Conservation (phyloP, 805 yeast genomes). For the Kodamaea nitidulidarum region DNA sequence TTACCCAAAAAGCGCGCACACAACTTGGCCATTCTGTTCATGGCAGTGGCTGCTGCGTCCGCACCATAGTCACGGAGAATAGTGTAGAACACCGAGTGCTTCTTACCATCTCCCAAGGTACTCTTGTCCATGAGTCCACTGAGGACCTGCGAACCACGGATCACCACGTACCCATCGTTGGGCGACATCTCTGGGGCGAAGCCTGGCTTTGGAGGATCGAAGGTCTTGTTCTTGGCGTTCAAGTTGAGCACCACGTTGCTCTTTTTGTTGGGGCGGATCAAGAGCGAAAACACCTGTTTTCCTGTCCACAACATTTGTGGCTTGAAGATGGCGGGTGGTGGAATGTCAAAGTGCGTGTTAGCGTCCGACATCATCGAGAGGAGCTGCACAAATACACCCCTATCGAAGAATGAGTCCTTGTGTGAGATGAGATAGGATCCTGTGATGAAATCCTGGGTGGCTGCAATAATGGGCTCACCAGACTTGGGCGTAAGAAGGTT, state of each 20-base stretch:
- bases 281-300: constrained; percentile 84
- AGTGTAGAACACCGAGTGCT: constrained; percentile 92
- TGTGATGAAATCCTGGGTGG: constrained; percentile 98
- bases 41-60: constrained; percentile 88
- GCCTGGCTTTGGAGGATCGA: constrained; percentile 65
- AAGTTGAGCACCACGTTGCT: constrained; percentile 83
- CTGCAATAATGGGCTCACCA: constrained; percentile 99
- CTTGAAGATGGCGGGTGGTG: constrained; percentile 91
- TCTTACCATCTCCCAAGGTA: constrained; percentile 95
- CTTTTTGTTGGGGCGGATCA: constrained; percentile 74
- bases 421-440: constrained; percentile 91
- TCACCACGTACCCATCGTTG: constrained; percentile 90
- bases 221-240: constrained; percentile 93
- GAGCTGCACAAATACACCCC: constrained; percentile 77
- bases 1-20: constrained; percentile 95
- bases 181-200: constrained; percentile 93
- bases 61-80: constrained; percentile 96
- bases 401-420: constrained; percentile 88
- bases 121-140: constrained; percentile 98
- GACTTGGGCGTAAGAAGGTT: constrained; percentile 93
- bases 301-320: constrained; percentile 96
- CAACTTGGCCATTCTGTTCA: constrained; percentile 99
- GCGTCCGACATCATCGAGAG: constrained; percentile 97
- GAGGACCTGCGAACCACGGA: constrained; percentile 82
- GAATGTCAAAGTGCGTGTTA: constrained; percentile 78